These are phyloP conservation scores for Rubus idaeus DNA, from an alignment of 306 rosid species.

Conservation along the genomic window DNA sequence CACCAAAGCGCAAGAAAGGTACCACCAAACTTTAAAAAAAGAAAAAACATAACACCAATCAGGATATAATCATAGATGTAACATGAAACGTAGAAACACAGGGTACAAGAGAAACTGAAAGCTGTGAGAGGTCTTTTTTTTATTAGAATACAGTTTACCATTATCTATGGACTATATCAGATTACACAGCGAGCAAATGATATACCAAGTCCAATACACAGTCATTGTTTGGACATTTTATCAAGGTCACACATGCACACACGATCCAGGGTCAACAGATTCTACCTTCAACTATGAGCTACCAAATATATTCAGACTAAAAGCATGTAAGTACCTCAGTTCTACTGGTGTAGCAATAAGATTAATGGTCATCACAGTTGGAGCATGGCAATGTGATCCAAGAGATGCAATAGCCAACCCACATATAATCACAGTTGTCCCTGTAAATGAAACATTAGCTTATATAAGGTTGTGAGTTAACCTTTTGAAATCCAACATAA, in stretches of 20 bases:
- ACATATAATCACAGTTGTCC: constrained; percentile 76
- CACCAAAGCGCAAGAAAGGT: constrained; percentile 92
- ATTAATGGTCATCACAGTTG: constrained; percentile 82
- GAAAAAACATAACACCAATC: constrained; percentile 4
- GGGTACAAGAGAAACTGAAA: not conserved
- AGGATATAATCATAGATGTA: not conserved
- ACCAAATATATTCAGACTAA: not conserved
- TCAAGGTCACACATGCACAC: not conserved
- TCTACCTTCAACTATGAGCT: not conserved
- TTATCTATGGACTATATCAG: too few relatives aligned
- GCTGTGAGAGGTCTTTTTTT: not conserved
- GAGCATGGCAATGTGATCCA: constrained; percentile 74
- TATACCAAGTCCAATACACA: not conserved
- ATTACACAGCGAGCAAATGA: not conserved
- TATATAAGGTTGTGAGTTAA: constrained; percentile 1
- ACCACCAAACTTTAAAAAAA: constrained; percentile 63
- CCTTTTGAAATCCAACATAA: not conserved
- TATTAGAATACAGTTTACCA: not conserved
- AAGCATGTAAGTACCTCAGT: constrained; percentile 60
- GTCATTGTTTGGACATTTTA: not conserved
- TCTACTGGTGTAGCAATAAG: constrained; percentile 90
- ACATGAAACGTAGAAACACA: not conserved
- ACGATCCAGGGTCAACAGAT: not conserved
- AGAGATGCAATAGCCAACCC: constrained; percentile 76
- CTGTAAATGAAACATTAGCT: constrained; percentile 39